phyloP scores from a whole-genome alignment of 352 stramenopile genomes.

The Globisporangium parvum region DNA sequence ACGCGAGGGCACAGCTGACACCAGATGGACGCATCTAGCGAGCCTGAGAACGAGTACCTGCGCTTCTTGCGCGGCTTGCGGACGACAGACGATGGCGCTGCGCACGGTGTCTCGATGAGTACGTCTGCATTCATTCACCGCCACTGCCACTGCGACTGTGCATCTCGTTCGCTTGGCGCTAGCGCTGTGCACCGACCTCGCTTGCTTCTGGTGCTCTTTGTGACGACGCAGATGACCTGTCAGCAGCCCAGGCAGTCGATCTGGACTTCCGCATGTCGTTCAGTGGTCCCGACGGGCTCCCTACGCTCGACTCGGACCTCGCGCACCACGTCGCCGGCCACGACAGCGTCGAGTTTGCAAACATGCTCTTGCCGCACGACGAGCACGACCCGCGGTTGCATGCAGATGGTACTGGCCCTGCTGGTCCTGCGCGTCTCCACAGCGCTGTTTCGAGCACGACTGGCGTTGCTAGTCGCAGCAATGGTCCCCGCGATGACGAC shows the following conservation, averaged over 20 bases:
- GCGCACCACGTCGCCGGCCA: constrained; percentile 28
- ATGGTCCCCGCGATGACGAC: constrained; percentile 1
- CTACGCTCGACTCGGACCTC: constrained; percentile 52
- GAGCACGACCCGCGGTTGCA: constrained; percentile 13
- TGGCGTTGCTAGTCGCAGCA: neutral
- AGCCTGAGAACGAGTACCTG: constrained; percentile 66
- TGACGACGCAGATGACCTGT: constrained; percentile 37
- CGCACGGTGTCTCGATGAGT: constrained; percentile 34
- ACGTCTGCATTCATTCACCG: constrained; percentile 13
- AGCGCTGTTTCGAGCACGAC: no score
- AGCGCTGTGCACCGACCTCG: no score
- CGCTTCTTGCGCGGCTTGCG: constrained; percentile 69
- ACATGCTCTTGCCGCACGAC: constrained; percentile 64
- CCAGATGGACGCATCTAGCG: constrained; percentile 19
- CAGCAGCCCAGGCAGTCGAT: constrained; percentile 43
- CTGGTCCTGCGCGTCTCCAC: neutral
- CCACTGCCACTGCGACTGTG: no score
- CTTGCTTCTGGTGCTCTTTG: no score
- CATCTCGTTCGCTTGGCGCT: neutral
- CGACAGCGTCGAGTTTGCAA: constrained; percentile 60
- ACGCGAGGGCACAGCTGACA: no score
- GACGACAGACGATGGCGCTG: constrained; percentile 38
- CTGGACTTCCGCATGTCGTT: constrained; percentile 78
- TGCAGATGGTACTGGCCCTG: neutral
- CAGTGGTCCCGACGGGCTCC: constrained; percentile 38